A percentile compares a stretch with the other conserved stretches of the same genome.
These are phyloP conservation scores for Torrubiella hemipterigena DNA, from an alignment of 2,329 filamentous ascomycete species.

Conservation along the genomic window DNA sequence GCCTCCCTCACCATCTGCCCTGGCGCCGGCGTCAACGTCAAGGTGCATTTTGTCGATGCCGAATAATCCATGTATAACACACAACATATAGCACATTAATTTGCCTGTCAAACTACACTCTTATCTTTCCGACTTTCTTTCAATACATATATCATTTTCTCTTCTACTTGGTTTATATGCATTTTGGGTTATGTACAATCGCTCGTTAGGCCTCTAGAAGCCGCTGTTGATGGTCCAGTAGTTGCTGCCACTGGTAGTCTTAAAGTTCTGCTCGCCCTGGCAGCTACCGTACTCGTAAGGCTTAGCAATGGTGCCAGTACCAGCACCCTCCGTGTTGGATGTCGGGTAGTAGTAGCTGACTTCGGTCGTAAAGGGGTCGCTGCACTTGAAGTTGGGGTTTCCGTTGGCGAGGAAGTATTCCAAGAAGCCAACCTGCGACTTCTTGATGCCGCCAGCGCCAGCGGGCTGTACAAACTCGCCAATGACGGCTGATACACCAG, in stretches of 20 bases:
- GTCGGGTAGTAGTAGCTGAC: constrained; percentile 7
- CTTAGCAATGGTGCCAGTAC: constrained; percentile 4
- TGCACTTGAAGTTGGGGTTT: constrained; percentile 4
- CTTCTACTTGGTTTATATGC: too few relatives aligned
- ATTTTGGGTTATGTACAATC: too few relatives aligned
- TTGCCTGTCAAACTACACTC: too few relatives aligned
- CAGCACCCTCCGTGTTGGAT: constrained; percentile 6
- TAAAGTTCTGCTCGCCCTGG: constrained; percentile 4
- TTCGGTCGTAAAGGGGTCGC: constrained; percentile 6
- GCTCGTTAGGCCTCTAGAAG: constrained; percentile 2
- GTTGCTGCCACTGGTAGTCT: not conserved
- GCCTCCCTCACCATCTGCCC: not conserved
- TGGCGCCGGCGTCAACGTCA: not conserved
- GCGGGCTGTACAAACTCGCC: constrained; percentile 12
- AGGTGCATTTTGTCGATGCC: not conserved
- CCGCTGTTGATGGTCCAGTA: constrained; percentile 4
- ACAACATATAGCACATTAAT: too few relatives aligned
- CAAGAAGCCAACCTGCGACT: constrained; percentile 11
- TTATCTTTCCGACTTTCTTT: too few relatives aligned
- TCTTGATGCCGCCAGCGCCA: constrained; percentile 8
- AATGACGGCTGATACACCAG: constrained; percentile 6
- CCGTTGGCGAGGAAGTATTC: constrained; percentile 12
- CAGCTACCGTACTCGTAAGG: constrained; percentile 11
- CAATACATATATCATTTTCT: too few relatives aligned
- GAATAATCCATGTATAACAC: too few relatives aligned